Percentiles rank a stretch among this genome's conserved stretches.
Conservation (phyloP, 352 stramenopile genomes). For the Blastocystis sp. region DNA sequence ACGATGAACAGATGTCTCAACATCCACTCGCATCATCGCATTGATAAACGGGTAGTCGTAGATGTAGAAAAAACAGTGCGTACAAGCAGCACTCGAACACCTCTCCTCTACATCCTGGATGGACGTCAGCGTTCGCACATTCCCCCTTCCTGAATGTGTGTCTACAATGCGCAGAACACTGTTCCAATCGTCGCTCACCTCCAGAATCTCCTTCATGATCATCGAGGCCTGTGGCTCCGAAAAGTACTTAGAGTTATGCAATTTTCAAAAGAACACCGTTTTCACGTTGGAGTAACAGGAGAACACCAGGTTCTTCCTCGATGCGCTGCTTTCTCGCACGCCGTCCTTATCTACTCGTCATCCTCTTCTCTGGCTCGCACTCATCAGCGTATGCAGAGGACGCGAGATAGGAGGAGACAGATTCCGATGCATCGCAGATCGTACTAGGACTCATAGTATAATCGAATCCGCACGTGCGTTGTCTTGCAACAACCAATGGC, state of each 20-base stretch:
- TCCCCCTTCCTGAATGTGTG: conserved; percentile 1
- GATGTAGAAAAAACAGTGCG: conserved; percentile 45
- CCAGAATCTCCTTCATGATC: conserved; percentile 37
- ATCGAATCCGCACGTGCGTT: conserved; percentile 8
- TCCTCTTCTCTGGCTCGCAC: not conserved
- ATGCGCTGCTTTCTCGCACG: not conserved
- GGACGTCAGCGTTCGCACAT: not conserved
- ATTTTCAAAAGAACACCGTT: not conserved
- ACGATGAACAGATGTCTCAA: not conserved
- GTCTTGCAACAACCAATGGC: conserved; percentile 59
- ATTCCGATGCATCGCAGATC: conserved; percentile 61
- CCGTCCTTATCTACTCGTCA: not conserved
- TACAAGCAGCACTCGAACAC: conserved; percentile 60
- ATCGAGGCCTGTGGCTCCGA: not conserved
- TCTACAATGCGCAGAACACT: conserved; percentile 32
- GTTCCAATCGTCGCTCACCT: conserved; percentile 48
- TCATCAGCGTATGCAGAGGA: conserved; percentile 20
- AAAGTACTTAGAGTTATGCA: conserved; percentile 15
- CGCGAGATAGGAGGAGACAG: not conserved
- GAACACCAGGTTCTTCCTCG: not conserved
- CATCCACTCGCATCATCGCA: conserved; percentile 35
- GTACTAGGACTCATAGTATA: conserved; percentile 1
- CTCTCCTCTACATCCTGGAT: conserved; percentile 23
- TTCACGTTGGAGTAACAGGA: not conserved
- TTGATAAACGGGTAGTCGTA: conserved; percentile 64